These are phyloP conservation scores for Talaromyces atroroseus DNA, from an alignment of 2,329 filamentous ascomycete genomes.

Conservation along the genomic window DNA sequence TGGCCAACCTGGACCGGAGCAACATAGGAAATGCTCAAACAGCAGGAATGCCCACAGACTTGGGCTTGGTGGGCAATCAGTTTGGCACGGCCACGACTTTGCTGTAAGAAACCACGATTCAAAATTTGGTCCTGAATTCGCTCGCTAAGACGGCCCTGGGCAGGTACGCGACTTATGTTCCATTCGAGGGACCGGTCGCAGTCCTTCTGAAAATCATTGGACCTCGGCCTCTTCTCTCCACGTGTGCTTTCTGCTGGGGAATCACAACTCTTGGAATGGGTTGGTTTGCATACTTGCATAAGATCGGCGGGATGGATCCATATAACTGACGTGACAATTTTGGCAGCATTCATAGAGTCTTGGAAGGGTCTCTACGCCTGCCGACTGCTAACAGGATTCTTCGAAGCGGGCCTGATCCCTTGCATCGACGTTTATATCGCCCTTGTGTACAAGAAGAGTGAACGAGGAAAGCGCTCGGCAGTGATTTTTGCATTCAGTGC, in stretches of 20 bases:
- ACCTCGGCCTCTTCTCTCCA: constrained; percentile 8
- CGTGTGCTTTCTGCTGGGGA: constrained; percentile 9
- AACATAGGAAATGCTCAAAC: constrained; percentile 52
- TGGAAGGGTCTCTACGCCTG: constrained; percentile 26
- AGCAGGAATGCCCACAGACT: constrained; percentile 44
- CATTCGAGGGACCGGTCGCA: constrained; percentile 10
- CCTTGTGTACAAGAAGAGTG: constrained; percentile 10
- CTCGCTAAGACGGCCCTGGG: neutral
- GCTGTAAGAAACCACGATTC: constrained; percentile 5
- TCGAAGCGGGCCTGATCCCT: constrained; percentile 24
- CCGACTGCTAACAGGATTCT: constrained; percentile 21
- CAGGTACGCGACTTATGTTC: constrained; percentile 10
- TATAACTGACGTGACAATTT: neutral
- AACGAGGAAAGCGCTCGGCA: constrained; percentile 9
- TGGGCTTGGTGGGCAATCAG: constrained; percentile 39
- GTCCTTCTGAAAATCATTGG: constrained; percentile 9
- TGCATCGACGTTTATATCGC: constrained; percentile 9
- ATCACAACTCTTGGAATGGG: constrained; percentile 7
- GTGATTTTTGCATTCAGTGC: constrained; percentile 13
- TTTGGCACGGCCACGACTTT: constrained; percentile 29
- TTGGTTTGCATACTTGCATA: constrained; percentile 8
- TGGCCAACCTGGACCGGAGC: constrained; percentile 26
- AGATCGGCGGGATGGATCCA: neutral
- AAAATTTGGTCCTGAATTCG: constrained; percentile 3
- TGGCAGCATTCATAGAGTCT: constrained; percentile 26